Conservation (phyloP, 805 yeast species). For the Diddensiella santjacobensis region DNA sequence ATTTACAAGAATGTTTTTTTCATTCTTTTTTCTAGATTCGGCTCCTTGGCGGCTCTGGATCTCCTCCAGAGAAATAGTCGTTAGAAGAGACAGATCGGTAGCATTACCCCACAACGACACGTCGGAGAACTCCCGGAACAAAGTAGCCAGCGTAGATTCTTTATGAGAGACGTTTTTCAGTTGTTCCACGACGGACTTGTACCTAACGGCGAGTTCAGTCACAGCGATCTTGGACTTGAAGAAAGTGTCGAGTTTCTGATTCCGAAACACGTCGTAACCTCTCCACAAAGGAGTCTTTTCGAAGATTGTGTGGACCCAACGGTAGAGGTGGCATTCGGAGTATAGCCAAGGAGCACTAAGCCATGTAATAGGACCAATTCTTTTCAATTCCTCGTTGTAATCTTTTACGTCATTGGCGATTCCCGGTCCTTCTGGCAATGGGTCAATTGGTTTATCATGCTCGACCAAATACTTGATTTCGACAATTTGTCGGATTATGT, state of each 20-base stretch:
- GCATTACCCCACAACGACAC: constrained; percentile 98
- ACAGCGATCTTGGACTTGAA: constrained; percentile 72
- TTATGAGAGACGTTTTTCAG: constrained; percentile 5
- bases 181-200: constrained; percentile 39
- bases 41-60: constrained; percentile 89
- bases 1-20: constrained; percentile 70
- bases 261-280: constrained; percentile 68
- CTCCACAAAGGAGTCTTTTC: constrained; percentile 40
- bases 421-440: constrained; percentile 42
- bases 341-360: constrained; percentile 84
- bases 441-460: constrained; percentile 40
- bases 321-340: constrained; percentile 80
- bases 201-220: constrained; percentile 70
- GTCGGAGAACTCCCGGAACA: constrained; percentile 81
- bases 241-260: constrained; percentile 71
- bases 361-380: constrained; percentile 52
- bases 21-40: constrained; percentile 76
- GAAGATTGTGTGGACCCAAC: constrained; percentile 38
- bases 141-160: constrained; percentile 37
- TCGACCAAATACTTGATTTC: constrained; percentile 37
- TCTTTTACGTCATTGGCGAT: constrained; percentile 40
- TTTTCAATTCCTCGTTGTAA: constrained; percentile 55
- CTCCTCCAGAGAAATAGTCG: constrained; percentile 70
- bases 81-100: constrained; percentile 84
- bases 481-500: constrained; percentile 42